Evolutionary conservation across 192 early-diverging fungal species (phyloP).

Genomic region (Linnemannia zychae): DNA sequence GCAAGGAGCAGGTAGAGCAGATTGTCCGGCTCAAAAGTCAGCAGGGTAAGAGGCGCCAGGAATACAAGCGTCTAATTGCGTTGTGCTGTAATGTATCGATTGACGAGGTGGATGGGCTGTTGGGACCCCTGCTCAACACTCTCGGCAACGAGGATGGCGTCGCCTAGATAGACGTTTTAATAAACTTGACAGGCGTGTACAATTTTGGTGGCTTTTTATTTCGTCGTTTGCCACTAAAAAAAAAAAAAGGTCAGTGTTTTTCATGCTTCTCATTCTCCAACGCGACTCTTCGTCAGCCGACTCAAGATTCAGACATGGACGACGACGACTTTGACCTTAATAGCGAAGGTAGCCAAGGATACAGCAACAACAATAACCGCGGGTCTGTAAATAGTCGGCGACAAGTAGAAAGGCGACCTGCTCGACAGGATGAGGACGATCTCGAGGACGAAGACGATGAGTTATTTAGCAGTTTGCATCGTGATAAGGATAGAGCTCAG

Average conservation of each 20-base stretch:
- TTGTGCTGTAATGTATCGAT: slow-evolving; percentile 74
- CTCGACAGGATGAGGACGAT: slow-evolving; percentile 11
- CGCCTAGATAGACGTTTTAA: neutral
- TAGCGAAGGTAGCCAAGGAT: slow-evolving; percentile 16
- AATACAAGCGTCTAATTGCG: slow-evolving; percentile 77
- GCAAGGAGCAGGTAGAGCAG: slow-evolving; percentile 57
- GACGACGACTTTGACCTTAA: slow-evolving; percentile 26
- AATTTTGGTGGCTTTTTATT: slow-evolving; percentile 8
- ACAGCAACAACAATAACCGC: slow-evolving; percentile 10
- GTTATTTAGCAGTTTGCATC: neutral
- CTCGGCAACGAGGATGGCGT: slow-evolving; percentile 67
- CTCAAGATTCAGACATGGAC: slow-evolving; percentile 11
- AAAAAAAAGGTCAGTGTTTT: neutral
- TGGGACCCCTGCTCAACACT: slow-evolving; percentile 71
- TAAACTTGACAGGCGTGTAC: neutral
- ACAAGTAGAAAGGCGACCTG: slow-evolving; percentile 19
- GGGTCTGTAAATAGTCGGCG: neutral
- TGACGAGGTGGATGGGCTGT: slow-evolving; percentile 71
- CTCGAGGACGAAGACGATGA: slow-evolving; percentile 31
- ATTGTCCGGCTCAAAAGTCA: slow-evolving; percentile 58
- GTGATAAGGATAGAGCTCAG: neutral
- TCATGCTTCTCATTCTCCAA: neutral
- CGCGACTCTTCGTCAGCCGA: neutral
- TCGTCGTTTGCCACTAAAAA: slow-evolving; percentile 12
- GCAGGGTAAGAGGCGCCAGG: slow-evolving; percentile 62